Percentiles rank a stretch among this genome's conserved stretches.
phyloP scores from a whole-genome alignment of 108 stramenopile genomes.

The Skeletonema menzelii region DNA sequence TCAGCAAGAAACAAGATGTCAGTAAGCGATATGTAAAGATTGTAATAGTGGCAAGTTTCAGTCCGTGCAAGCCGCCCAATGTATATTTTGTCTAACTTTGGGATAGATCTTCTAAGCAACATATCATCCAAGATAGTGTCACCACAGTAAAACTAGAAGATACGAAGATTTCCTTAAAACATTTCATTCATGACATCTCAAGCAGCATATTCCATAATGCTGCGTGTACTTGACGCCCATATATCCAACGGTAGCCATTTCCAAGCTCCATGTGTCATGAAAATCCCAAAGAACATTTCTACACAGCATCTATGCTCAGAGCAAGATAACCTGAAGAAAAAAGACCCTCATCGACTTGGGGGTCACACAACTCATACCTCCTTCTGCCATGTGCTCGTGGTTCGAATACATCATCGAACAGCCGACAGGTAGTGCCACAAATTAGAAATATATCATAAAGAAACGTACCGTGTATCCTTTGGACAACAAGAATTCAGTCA shows the following conservation, averaged over 20 bases:
- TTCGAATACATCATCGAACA: not conserved
- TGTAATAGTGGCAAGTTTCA: not conserved
- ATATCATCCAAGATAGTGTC: not conserved
- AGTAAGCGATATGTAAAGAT: not conserved
- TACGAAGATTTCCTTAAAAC: not conserved
- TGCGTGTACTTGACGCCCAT: not conserved
- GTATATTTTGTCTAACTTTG: not conserved
- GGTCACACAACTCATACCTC: not conserved
- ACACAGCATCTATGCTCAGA: not conserved
- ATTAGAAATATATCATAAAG: not conserved
- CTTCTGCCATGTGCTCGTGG: not conserved
- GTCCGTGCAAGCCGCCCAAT: not conserved
- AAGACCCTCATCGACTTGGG: not conserved
- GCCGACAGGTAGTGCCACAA: not conserved
- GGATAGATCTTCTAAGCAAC: not conserved
- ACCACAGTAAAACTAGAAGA: not conserved
- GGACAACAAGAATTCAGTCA: slow-evolving; percentile 91
- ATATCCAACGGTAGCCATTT: not conserved
- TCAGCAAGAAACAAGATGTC: slow-evolving; percentile 2
- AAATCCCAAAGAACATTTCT: not conserved
- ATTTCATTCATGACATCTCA: not conserved
- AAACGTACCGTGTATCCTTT: slow-evolving; percentile 94
- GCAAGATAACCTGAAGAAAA: not conserved
- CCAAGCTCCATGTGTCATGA: not conserved
- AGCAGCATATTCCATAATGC: not conserved